These are phyloP conservation scores for Boletales sp. DNA, from an alignment of 768 basidiomycete genomes.

Conservation along the genomic window DNA sequence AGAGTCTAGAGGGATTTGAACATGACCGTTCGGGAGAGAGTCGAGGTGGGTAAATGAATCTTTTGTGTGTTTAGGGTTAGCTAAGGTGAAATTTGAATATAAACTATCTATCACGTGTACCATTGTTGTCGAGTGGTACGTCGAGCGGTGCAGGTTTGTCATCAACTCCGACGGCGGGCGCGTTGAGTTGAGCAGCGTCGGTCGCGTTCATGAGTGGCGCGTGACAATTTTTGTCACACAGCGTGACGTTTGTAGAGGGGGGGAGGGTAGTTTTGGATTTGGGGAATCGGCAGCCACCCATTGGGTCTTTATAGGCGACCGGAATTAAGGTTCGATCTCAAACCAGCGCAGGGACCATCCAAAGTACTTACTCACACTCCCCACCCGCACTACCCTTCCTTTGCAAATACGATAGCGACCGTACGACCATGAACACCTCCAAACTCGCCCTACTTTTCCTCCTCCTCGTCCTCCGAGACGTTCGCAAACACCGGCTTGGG, in stretches of 20 bases:
- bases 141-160: slow-evolving; percentile 25
- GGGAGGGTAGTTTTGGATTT: slow-evolving; percentile 59
- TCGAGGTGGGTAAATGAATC: slow-evolving; percentile 20
- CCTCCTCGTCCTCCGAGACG: slow-evolving; percentile 52
- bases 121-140: slow-evolving; percentile 30
- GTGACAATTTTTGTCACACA: slow-evolving; percentile 65
- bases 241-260: slow-evolving; percentile 48
- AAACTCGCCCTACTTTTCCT: slow-evolving; percentile 48
- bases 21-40: slow-evolving; percentile 65
- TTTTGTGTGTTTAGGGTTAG: slow-evolving; percentile 36
- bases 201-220: slow-evolving; percentile 63
- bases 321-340: slow-evolving; percentile 82
- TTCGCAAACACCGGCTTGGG: slow-evolving; percentile 82
- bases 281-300: slow-evolving; percentile 63
- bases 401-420: slow-evolving; percentile 6
- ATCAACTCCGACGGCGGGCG: slow-evolving; percentile 29
- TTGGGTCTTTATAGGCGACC: slow-evolving; percentile 78
- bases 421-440: not conserved
- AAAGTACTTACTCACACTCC: slow-evolving; percentile 35
- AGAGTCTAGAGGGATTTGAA: slow-evolving; percentile 42
- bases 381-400: slow-evolving; percentile 17
- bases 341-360: slow-evolving; percentile 69
- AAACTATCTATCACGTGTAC: slow-evolving; percentile 38
- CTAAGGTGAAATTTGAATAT: slow-evolving; percentile 30
- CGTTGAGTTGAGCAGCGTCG: slow-evolving; percentile 26